Evolutionary conservation across 768 basidiomycete species (phyloP), one percentile per base, ranked within the genome.

Genomic region (Amanita inopinata): DNA sequence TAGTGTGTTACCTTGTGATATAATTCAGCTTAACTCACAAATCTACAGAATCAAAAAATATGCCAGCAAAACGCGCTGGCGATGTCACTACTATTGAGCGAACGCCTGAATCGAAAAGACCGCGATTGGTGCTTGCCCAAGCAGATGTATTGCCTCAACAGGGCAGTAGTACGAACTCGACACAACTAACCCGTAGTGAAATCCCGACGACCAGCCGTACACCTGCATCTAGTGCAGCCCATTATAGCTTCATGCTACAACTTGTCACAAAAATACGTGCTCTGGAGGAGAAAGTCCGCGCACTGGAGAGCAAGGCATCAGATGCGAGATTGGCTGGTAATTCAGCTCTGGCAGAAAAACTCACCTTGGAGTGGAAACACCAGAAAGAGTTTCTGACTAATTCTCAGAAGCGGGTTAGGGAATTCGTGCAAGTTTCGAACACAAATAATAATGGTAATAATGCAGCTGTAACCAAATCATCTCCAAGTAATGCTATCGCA

Each of bases 71-170:
- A 53, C 73, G 76, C 18, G 47, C 62, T 12, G 63, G 56, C 1
- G 75, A 77, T 15, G n/a, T 55, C 1, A 51, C 47, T 35, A 46
- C 31, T 37, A 46, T 48, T 7, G 62, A 57, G 52, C 60, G 48
- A 48, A 60, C 65, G 5, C 65, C 71, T 33, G 76, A 79, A 34
- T 17, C 66, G 19, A 78, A 77, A 51, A 66, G 69, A 40, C 58
- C 58, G 5, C 61, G 65, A 27, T 49, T 69, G 9, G 54, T 56
- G 9, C 46, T 59, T 6, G 49, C 52, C 6, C 46, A 45, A 35
- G 41, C 50, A 11, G 55, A 51, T 19, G 53, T 49, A 14, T 55
- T 56, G 17, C 52, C 56, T 42, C 24, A 20, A n/a, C 40, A 33
- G 12, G 25, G 17, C 15, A 30, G 45, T 25, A 49, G 56, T 14